Percentiles rank a stretch among this genome's conserved stretches.
Conservation (phyloP, 2,329 filamentous ascomycete genomes). For the Hypoxylon sp. region DNA sequence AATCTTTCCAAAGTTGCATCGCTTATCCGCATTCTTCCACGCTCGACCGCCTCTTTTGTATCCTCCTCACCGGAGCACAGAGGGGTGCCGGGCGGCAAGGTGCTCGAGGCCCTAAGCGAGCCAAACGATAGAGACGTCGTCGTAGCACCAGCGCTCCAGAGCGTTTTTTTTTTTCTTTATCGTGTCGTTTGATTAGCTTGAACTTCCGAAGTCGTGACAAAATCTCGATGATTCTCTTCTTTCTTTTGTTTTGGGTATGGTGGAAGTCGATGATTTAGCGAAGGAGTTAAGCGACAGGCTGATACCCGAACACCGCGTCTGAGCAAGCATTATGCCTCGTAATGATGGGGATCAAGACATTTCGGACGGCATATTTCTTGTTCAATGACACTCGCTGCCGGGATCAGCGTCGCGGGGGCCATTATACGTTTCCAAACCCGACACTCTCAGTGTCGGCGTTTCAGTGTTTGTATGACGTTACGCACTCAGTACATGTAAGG, state of each 20-base stretch:
- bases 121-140: conserved; percentile 31
- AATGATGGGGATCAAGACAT: conserved; percentile 25
- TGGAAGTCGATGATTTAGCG: conserved; percentile 33
- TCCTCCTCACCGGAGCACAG: conserved; percentile 36
- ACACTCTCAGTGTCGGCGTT: conserved; percentile 22
- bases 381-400: conserved; percentile 35
- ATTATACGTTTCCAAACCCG: conserved; percentile 25
- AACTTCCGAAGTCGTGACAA: conserved; percentile 10
- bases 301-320: conserved; percentile 42
- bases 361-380: conserved; percentile 33
- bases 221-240: conserved; percentile 19
- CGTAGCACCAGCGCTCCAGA: conserved; percentile 1
- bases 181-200: conserved; percentile 26
- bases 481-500: conserved; percentile 14
- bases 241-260: too few relatives aligned
- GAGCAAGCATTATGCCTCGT: conserved; percentile 39
- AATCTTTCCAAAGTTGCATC: conserved; percentile 20
- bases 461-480: conserved; percentile 27
- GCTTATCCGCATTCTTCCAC: conserved; percentile 21
- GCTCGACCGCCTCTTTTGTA: conserved; percentile 37
- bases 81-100: conserved; percentile 35
- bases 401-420: conserved; percentile 31
- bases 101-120: conserved; percentile 35
- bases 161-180: conserved; percentile 29
- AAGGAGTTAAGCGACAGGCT: conserved; percentile 42